Conservation (phyloP, 208 protist genomes). For the Phytomonas sp. region DNA sequence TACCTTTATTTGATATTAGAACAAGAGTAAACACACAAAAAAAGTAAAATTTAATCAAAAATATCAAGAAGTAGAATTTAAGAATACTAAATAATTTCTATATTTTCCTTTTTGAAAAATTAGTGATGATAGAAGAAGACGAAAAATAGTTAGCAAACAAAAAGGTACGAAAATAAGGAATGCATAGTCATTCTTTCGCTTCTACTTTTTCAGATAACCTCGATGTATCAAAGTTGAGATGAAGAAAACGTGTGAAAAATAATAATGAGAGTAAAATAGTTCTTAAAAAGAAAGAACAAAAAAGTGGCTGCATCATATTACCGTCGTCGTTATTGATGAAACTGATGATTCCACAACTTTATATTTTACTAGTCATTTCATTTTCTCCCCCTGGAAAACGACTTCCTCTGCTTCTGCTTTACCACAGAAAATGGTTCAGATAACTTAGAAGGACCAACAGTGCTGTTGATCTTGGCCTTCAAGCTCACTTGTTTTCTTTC, state of each 20-base stretch:
- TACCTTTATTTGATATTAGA: not conserved
- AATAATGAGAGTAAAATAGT: not conserved
- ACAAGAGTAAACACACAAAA: not conserved
- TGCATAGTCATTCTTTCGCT: not conserved
- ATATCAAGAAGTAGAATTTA: not conserved
- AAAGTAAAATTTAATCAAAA: slow-evolving; percentile 4
- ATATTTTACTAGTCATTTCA: not conserved
- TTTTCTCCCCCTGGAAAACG: not conserved
- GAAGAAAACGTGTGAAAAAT: not conserved
- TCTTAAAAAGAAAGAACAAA: not conserved
- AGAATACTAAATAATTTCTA: not conserved
- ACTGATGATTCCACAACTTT: not conserved
- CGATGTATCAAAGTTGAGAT: not conserved
- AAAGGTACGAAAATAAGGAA: not conserved
- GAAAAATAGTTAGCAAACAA: not conserved
- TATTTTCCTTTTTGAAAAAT: not conserved
- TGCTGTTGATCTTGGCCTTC: not conserved
- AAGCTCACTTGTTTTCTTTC: not conserved
- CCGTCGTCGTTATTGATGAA: not conserved
- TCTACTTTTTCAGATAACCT: not conserved
- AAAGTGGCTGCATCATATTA: not conserved
- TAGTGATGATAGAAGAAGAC: not conserved
- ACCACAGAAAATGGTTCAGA: not conserved
- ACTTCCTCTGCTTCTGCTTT: not conserved
- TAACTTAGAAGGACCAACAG: not conserved